Conservation (phyloP, 352 stramenopile species). For the Thraustotheca clavata region DNA sequence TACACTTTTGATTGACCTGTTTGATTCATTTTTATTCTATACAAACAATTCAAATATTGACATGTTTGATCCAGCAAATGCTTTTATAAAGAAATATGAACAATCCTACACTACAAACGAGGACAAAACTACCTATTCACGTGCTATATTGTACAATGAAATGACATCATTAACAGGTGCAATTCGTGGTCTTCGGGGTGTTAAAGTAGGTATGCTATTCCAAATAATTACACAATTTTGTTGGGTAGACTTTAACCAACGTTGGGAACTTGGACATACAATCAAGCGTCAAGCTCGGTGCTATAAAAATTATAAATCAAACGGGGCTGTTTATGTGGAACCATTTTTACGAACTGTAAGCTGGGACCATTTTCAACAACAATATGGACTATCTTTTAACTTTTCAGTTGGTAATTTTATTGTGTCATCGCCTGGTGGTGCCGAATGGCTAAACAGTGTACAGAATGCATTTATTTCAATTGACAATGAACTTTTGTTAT, state of each 20-base stretch:
- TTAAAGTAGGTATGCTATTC: neutral
- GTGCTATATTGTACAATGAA: neutral
- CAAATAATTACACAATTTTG: neutral
- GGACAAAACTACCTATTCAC: neutral
- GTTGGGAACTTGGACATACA: slow-evolving; percentile 2
- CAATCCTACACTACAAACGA: neutral
- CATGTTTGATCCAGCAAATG: neutral
- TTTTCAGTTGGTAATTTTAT: neutral
- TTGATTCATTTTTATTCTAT: neutral
- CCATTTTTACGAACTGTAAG: neutral
- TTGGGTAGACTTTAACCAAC: neutral
- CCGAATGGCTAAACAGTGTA: neutral
- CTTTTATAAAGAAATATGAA: neutral
- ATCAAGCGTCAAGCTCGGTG: slow-evolving; percentile 1
- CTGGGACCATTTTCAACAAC: neutral
- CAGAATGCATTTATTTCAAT: neutral
- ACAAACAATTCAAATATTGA: neutral
- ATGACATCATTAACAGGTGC: neutral
- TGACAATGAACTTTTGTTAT: neutral
- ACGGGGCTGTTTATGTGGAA: slow-evolving; percentile 1
- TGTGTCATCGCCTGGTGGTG: neutral
- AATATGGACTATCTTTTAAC: neutral
- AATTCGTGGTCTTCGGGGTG: neutral
- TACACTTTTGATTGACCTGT: neutral
- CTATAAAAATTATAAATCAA: neutral